phyloP scores from a whole-genome alignment of 192 early-diverging fungal genomes.

The Coemansia sp. region DNA sequence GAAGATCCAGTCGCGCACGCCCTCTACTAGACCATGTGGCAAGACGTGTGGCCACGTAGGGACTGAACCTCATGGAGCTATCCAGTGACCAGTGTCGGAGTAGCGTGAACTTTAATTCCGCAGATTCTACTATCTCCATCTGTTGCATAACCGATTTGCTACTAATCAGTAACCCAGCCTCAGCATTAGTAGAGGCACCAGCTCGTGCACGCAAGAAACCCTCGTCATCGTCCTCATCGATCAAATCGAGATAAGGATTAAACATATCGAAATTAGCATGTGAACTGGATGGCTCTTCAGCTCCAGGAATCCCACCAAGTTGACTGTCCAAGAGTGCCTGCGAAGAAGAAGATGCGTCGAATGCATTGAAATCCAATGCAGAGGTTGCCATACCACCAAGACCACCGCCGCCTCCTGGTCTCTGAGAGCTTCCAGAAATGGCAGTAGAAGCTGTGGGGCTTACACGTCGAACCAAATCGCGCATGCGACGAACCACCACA shows the following conservation, averaged over 20 bases:
- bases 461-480: slow-evolving; percentile 71
- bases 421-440: neutral
- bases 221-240: slow-evolving; percentile 39
- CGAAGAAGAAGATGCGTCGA: slow-evolving; percentile 16
- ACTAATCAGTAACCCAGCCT: slow-evolving; percentile 35
- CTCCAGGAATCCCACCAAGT: slow-evolving; percentile 7
- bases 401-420: neutral
- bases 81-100: slow-evolving; percentile 91
- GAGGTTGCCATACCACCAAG: neutral
- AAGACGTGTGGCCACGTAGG: slow-evolving; percentile 81
- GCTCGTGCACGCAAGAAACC: slow-evolving; percentile 18
- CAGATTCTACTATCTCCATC: slow-evolving; percentile 34
- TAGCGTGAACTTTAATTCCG: slow-evolving; percentile 86
- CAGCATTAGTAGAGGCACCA: slow-evolving; percentile 19
- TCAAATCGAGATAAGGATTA: slow-evolving; percentile 22
- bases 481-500: slow-evolving; percentile 59
- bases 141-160: slow-evolving; percentile 21
- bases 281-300: neutral
- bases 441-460: slow-evolving; percentile 3
- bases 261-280: slow-evolving; percentile 13
- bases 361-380: neutral
- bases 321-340: slow-evolving; percentile 32
- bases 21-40: slow-evolving; percentile 89
- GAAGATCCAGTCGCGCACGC: slow-evolving; percentile 70
- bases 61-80: slow-evolving; percentile 83